Evolutionary conservation across 164 flowering plant genomes (phyloP), one percentile per base, ranked within the genome.

Genomic region (Vitis amurensis): DNA sequence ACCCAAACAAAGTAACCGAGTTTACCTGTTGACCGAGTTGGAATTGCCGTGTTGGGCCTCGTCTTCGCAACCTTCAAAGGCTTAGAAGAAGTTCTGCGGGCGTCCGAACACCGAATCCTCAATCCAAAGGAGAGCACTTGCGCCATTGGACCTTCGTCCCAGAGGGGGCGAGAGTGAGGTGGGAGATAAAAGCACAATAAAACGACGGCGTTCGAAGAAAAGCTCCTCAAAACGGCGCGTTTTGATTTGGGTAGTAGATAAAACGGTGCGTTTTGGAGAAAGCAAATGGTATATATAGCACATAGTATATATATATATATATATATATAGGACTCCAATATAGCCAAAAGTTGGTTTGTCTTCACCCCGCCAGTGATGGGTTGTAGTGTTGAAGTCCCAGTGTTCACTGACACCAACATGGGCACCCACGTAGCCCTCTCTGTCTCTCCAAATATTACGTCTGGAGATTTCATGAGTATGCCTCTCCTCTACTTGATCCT

Each of bases 341-440:
- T 23, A 23, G 27, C 27, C 27, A 2, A 23, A 23, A 23, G 27
- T 23, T 23, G 27, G 27, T 23, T 23, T 23, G 27, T 23, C 2
- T 23, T 23, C 27, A 0, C 27, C 27, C 27, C 27, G 3, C 3
- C 70, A 48, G 49, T 64, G 62, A 79, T 79, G 80, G 74, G 69
- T 64, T 67, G 63, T 5, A 50, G 60, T 9, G 19, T 8, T 8
- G 78, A 77, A 74, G 70, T 76, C 16, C 73, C 84, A 8, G 80
- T 85, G 9, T 85, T 87, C 66, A 55, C 71, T 19, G 74, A 76
- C 17, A 84, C 91, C 8, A 84, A 73, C 71, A 50, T 87, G 59
- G 83, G 77, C 55, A 87, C 91, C 65, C 82, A 56, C 71, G 60
- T 87, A n/a, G 85, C 78, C 67, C 16, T 85, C 62, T 63, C 74